These are phyloP conservation scores for Anthracocystis panici-leucophaei DNA, from an alignment of 1,284 basidiomycete genomes.

Conservation along the genomic window DNA sequence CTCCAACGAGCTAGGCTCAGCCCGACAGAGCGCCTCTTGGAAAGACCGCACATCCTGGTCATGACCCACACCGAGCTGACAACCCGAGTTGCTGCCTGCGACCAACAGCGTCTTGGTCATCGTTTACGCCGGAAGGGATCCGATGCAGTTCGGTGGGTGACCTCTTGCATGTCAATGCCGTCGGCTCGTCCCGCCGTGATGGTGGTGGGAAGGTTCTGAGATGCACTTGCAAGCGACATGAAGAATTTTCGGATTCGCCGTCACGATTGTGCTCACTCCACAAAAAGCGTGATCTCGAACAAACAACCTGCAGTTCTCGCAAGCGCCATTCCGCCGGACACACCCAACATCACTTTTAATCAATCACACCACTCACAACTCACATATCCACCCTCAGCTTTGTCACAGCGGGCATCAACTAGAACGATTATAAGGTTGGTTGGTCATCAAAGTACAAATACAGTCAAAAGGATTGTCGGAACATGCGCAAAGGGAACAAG, in stretches of 20 bases:
- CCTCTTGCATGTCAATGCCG: not conserved
- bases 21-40: conserved; percentile 17
- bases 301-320: not conserved
- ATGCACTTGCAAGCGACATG: not conserved
- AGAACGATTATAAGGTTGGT: conserved; percentile 1
- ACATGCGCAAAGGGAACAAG: not conserved
- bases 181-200: conserved; percentile 2
- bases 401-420: not conserved
- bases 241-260: conserved; percentile 14
- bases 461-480: not conserved
- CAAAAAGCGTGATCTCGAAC: not conserved
- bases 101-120: conserved; percentile 33
- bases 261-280: conserved; percentile 3
- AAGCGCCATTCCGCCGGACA: not conserved
- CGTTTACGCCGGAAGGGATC: not conserved
- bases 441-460: conserved; percentile 17
- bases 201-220: conserved; percentile 5
- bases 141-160: not conserved
- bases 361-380: not conserved
- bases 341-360: not conserved
- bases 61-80: conserved; percentile 36
- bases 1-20: not conserved
- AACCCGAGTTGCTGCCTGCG: conserved; percentile 51
- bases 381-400: not conserved
- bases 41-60: conserved; percentile 25